These are phyloP conservation scores for Chlorella sp. DNA, from an alignment of 139 green algal genomes.

Conservation along the genomic window DNA sequence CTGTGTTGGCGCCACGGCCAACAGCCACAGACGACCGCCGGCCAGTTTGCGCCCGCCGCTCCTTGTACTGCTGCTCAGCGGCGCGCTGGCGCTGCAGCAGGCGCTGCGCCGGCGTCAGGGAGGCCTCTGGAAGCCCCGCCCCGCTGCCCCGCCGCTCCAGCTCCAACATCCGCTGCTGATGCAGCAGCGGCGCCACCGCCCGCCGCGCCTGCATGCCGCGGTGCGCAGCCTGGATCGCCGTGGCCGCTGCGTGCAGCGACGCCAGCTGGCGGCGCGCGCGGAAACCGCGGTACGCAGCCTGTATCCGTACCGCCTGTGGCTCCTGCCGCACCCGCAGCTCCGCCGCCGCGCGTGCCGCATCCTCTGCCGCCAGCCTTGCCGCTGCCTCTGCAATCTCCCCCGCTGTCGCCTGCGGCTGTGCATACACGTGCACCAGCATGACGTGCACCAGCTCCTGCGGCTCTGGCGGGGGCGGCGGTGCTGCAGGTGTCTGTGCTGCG, in stretches of 20 bases:
- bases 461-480: background rate
- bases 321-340: background rate
- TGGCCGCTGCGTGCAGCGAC: background rate
- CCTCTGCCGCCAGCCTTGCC: background rate
- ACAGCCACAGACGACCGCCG: background rate
- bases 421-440: constrained; percentile 11
- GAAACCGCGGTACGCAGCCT: background rate
- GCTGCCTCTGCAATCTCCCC: constrained; percentile 10
- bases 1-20: background rate
- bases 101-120: background rate
- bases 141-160: background rate
- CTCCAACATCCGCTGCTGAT: background rate
- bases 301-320: background rate
- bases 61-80: constrained; percentile 3
- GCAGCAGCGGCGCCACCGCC: background rate
- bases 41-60: background rate
- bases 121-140: background rate
- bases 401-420: background rate
- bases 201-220: constrained; percentile 8
- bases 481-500: background rate
- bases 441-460: background rate
- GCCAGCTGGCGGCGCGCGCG: background rate
- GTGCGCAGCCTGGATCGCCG: background rate
- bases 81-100: background rate
- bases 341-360: background rate